Evolutionary conservation across 768 basidiomycete species (phyloP), one percentile per base, ranked within the genome.

Genomic region (Rhodosporidiobolus sp.): DNA sequence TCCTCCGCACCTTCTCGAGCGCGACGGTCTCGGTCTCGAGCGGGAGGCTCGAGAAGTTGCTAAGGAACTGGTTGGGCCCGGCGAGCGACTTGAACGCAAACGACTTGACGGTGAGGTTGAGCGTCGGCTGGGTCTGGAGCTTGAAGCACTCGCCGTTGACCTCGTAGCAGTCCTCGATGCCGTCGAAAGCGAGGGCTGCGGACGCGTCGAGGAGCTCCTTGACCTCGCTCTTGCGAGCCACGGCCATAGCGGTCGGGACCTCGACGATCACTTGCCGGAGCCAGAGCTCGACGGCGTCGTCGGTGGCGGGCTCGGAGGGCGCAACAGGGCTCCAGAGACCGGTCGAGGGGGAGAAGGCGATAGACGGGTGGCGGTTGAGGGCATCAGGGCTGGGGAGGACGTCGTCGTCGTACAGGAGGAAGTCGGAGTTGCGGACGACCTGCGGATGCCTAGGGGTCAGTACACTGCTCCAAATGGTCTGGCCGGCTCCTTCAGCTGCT

Each of bases 381-480:
- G 65, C 45, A 57, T 56, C 54, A 16, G 57, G 38, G 26, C 49
- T 48, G 2, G 63, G 67, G 9, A 67, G 49, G 48, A 62, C 54
- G 43, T 75, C 46, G 72, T 76, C 48, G 71, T 64, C 52, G 74
- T 70, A 66, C n/a, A 76, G 69, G 17, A 76, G 52, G 72, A 70
- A 66, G 64, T 73, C 48, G 67, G 78, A 63, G 55, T 56, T 62
- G 14, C 72, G 71, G 2, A 76, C 75, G 58, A 76, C 72, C 74
- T 69, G 64, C 46, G 73, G 35, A 61, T 77, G 64, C 35, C 4
- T 59, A 7, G 32, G 28, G 26, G 28, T 49, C 46, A 61, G 60
- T 34, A n/a, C 17, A 19, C 2, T 26, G 20, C 14, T 19, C 20
- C 10, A 11, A 5, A 34, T 34, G 4, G 46, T 19, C 30, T 9